These are phyloP conservation scores for Fusarium odoratissimum DNA, from an alignment of 2,329 filamentous ascomycete genomes.

Conservation along the genomic window DNA sequence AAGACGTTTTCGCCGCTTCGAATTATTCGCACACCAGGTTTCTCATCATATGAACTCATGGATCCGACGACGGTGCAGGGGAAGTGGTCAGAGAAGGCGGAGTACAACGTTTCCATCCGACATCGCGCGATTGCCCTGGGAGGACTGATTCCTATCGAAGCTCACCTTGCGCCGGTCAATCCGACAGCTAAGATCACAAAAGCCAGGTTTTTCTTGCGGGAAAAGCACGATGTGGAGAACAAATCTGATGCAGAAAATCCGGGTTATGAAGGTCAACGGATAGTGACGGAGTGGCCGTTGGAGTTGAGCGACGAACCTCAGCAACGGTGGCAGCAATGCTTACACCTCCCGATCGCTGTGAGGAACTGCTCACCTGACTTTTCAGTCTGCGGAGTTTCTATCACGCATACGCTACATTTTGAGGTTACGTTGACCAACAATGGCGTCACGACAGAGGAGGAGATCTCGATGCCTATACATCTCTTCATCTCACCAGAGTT, in stretches of 20 bases:
- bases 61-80: conserved; percentile 1
- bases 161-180: neutral
- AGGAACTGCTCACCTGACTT: conserved; percentile 1
- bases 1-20: neutral
- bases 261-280: neutral
- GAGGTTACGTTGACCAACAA: neutral
- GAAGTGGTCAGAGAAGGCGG: neutral
- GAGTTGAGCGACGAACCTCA: neutral
- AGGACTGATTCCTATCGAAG: neutral
- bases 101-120: conserved; percentile 1
- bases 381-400: neutral
- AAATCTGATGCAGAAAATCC: fast-evolving
- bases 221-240: neutral
- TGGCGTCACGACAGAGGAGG: neutral
- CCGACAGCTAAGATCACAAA: neutral
- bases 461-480: neutral
- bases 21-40: neutral
- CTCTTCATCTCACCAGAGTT: conserved; percentile 10
- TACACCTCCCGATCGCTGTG: neutral
- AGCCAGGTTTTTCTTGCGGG: neutral
- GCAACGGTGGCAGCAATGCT: neutral
- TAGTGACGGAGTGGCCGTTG: conserved; percentile 11
- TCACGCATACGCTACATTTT: neutral
- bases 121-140: conserved; percentile 4
- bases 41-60: conserved; percentile 20